These are phyloP conservation scores for Middelhovenomyces tepae DNA, from an alignment of 805 yeast species.

Conservation along the genomic window DNA sequence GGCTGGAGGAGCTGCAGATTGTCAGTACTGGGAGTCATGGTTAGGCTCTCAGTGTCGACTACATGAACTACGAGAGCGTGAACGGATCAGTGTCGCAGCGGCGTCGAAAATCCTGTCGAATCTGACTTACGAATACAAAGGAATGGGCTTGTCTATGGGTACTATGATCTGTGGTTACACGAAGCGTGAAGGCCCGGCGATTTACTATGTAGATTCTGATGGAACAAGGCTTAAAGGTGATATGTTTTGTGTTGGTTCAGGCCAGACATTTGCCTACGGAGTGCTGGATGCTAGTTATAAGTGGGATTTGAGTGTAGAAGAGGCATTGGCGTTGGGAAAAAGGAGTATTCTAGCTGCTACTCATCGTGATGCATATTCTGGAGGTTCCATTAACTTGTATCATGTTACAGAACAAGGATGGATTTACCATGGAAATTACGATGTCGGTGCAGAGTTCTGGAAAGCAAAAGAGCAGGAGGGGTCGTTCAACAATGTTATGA, in stretches of 20 bases:
- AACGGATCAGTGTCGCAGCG: conserved; percentile 91
- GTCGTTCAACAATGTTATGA: conserved; percentile 76
- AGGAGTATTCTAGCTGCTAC: conserved; percentile 95
- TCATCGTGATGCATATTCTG: conserved; percentile 96
- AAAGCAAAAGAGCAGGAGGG: conserved; percentile 80
- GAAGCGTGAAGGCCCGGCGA: conserved; percentile 88
- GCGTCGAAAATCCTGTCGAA: conserved; percentile 91
- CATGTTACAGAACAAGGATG: conserved; percentile 93
- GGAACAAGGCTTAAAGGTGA: conserved; percentile 95
- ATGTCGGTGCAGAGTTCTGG: conserved; percentile 88
- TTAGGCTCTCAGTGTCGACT: conserved; percentile 92
- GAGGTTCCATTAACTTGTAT: conserved; percentile 89
- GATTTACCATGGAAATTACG: conserved; percentile 91
- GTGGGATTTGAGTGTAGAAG: conserved; percentile 90
- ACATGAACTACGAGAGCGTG: conserved; percentile 90
- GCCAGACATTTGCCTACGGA: conserved; percentile 99
- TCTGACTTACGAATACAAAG: conserved; percentile 87
- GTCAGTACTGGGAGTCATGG: conserved; percentile 99
- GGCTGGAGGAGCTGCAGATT: conserved; percentile 99
- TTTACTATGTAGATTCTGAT: conserved; percentile 93
- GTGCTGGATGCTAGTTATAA: conserved; percentile 86
- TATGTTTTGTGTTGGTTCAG: conserved; percentile 94
- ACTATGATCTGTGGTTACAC: conserved; percentile 98
- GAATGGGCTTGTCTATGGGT: conserved; percentile 98
- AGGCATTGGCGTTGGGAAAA: conserved; percentile 88